Conservation (phyloP, 2,329 filamentous ascomycete genomes). For the Pseudogymnoascus sp. region DNA sequence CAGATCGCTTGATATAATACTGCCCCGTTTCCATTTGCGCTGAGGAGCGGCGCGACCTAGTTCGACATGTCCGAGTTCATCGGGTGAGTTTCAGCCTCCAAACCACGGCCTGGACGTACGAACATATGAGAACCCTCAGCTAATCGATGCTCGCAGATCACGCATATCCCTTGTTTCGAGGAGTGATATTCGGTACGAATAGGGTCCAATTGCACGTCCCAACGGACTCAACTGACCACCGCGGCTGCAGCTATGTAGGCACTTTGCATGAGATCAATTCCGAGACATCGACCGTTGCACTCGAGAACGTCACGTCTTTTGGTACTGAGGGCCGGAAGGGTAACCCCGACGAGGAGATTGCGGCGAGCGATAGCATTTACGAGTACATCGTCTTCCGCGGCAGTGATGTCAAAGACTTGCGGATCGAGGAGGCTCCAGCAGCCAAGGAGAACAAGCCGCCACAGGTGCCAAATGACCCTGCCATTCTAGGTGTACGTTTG, state of each 20-base stretch:
- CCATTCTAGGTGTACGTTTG: constrained; percentile 94
- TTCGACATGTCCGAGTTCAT: constrained; percentile 52
- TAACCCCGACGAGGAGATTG: constrained; percentile 72
- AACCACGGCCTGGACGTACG: not conserved
- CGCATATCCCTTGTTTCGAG: constrained; percentile 95
- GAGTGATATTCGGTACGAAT: constrained; percentile 84
- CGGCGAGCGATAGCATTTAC: constrained; percentile 80
- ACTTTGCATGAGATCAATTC: constrained; percentile 97
- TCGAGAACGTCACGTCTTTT: constrained; percentile 91
- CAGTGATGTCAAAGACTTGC: constrained; percentile 96
- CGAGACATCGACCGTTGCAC: constrained; percentile 89
- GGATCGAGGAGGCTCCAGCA: constrained; percentile 76
- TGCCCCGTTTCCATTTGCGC: not conserved
- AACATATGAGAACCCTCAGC: constrained; percentile 14
- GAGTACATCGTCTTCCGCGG: constrained; percentile 98
- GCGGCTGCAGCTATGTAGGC: constrained; percentile 71
- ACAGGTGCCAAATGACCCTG: constrained; percentile 85
- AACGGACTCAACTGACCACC: constrained; percentile 18
- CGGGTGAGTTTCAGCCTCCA: constrained; percentile 38
- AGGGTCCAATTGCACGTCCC: constrained; percentile 12
- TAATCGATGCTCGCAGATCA: constrained; percentile 50
- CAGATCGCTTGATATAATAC: constrained; percentile 4
- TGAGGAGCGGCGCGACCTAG: constrained; percentile 3
- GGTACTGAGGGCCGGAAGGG: constrained; percentile 86
- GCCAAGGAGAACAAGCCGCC: constrained; percentile 69